These are phyloP conservation scores for Cytauxzoon felis DNA, from an alignment of 169 alveolate species.

Conservation along the genomic window DNA sequence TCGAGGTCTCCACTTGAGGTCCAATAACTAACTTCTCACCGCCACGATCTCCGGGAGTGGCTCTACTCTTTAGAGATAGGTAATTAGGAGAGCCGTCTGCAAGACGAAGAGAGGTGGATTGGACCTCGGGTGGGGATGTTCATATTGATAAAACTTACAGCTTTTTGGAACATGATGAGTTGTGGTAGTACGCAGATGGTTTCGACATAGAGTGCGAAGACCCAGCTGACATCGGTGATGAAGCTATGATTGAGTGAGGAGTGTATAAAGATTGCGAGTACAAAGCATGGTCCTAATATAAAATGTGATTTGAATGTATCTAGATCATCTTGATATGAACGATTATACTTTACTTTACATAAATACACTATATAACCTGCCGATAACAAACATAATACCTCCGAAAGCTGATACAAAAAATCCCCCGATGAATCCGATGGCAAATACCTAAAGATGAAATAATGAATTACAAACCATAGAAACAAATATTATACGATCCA, in stretches of 20 bases:
- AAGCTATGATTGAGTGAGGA: slow-evolving; percentile 83
- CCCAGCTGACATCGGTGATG: slow-evolving; percentile 82
- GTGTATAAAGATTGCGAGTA: slow-evolving; percentile 84
- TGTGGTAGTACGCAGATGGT: slow-evolving; percentile 89
- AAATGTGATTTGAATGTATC: slow-evolving; percentile 78
- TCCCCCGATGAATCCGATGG: slow-evolving; percentile 93
- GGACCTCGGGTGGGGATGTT: no score
- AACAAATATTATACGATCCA: no score
- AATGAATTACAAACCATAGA: no score
- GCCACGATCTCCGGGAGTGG: no score
- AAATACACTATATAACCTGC: slow-evolving; percentile 80
- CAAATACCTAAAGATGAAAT: slow-evolving; percentile 73
- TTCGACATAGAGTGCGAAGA: slow-evolving; percentile 89
- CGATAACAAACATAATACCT: slow-evolving; percentile 77
- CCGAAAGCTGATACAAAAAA: slow-evolving; percentile 88
- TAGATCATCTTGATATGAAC: slow-evolving; percentile 76
- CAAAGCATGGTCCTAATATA: slow-evolving; percentile 76
- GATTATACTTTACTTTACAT: slow-evolving; percentile 75
- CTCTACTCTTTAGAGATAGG: no score
- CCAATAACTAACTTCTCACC: no score
- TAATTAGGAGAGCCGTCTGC: no score
- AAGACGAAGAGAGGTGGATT: no score
- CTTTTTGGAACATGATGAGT: slow-evolving; percentile 85
- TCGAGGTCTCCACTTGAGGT: no score
- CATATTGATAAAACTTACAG: slow-evolving; percentile 62